A percentile compares a stretch with the other conserved stretches of the same genome.
phyloP scores from a whole-genome alignment of 345 rosid species.

The Aquilaria sinensis region DNA sequence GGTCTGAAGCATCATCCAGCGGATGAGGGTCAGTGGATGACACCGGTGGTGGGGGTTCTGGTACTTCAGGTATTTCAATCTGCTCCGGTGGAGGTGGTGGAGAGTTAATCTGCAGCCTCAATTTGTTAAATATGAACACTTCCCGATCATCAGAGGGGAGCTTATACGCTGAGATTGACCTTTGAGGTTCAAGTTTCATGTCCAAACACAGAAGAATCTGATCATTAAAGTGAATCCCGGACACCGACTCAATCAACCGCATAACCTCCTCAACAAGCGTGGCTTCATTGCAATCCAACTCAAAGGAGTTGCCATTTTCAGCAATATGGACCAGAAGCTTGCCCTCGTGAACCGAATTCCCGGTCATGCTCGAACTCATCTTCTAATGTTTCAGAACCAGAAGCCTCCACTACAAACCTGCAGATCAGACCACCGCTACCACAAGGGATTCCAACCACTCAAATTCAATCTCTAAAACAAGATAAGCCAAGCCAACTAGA shows the following conservation, averaged over 20 bases:
- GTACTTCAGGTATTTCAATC: conserved; percentile 41
- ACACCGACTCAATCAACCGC: conserved; percentile 47
- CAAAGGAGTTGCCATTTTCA: conserved; percentile 80
- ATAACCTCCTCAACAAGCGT: conserved; percentile 72
- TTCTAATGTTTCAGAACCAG: conserved; percentile 15
- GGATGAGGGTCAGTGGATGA: conserved; percentile 60
- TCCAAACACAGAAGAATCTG: conserved; percentile 85
- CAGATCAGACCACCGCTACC: not conserved
- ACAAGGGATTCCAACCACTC: not conserved
- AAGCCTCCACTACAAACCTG: conserved; percentile 25
- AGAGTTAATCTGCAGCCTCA: conserved; percentile 58
- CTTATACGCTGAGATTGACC: conserved; percentile 59
- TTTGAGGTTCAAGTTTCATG: conserved; percentile 78
- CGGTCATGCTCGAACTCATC: conserved; percentile 71
- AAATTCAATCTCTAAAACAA: conserved; percentile 10
- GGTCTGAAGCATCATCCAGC: conserved; percentile 80
- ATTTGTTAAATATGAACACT: conserved; percentile 73
- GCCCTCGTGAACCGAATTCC: conserved; percentile 41
- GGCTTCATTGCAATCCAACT: conserved; percentile 56
- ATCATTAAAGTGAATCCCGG: conserved; percentile 56
- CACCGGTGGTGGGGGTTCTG: conserved; percentile 49
- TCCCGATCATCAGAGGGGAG: conserved; percentile 70
- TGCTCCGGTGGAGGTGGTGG: conserved; percentile 62
- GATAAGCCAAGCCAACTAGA: conserved; percentile 7
- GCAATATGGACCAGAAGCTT: conserved; percentile 84